phyloP scores from a whole-genome alignment of 169 alveolate genomes.

The Eimeria falciformis region DNA sequence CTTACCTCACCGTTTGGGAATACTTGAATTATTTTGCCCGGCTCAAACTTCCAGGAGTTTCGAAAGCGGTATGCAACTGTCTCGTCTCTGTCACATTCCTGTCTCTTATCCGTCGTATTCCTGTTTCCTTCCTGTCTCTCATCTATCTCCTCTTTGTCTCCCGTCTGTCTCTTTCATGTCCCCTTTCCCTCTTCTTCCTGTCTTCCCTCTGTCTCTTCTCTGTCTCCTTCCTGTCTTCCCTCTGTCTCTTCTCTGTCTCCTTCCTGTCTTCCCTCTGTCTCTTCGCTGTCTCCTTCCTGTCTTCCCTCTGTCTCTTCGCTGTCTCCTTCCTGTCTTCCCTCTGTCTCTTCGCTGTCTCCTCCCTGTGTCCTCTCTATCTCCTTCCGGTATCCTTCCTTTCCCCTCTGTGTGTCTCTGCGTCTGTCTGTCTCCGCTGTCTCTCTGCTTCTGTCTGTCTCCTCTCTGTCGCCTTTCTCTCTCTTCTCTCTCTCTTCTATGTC shows the following conservation, averaged over 20 bases:
- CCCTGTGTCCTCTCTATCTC: neutral
- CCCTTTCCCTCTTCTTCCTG: neutral
- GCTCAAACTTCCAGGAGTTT: slow-evolving; percentile 74
- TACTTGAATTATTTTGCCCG: slow-evolving; percentile 35
- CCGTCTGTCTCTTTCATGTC: neutral
- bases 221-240: neutral
- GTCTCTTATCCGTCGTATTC: neutral
- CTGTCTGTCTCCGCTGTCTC: neutral
- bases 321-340: too few species aligned
- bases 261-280: too few species aligned
- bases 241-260: neutral
- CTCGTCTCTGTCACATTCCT: neutral
- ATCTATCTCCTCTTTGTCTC: neutral
- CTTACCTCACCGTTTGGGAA: slow-evolving; percentile 44
- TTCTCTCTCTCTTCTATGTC: neutral
- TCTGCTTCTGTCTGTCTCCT: neutral
- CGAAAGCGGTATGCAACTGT: slow-evolving; percentile 56
- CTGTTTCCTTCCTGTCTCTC: neutral
- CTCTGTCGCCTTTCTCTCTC: neutral
- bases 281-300: too few species aligned
- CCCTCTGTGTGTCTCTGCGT: slow-evolving; percentile 2
- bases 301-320: too few species aligned
- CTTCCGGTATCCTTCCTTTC: neutral
- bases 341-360: neutral
- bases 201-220: neutral